A percentile compares a stretch with the other conserved stretches of the same genome.
Conservation (phyloP, 352 stramenopile genomes). For the Phytophthora cajani region DNA sequence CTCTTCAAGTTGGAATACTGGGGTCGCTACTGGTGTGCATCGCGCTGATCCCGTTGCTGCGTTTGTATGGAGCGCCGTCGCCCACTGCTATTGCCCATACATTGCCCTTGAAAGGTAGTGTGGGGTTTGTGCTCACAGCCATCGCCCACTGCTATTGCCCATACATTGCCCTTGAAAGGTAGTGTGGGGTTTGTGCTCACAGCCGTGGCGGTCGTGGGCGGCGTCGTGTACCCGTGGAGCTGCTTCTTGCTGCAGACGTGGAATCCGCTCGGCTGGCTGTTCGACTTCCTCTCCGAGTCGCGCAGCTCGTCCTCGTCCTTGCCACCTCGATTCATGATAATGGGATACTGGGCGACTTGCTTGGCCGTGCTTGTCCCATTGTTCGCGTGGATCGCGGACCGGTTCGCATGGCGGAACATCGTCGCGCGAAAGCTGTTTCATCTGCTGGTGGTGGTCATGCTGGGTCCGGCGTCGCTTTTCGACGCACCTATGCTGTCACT, state of each 20-base stretch:
- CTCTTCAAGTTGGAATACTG: conserved; percentile 60
- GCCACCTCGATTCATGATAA: conserved; percentile 36
- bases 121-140: conserved; percentile 37
- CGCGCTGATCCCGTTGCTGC: conserved; percentile 49
- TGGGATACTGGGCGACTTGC: conserved; percentile 59
- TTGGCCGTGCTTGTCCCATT: conserved; percentile 60
- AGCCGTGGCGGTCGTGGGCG: conserved; percentile 31
- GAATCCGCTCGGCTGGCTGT: conserved; percentile 14
- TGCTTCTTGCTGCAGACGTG: conserved; percentile 56
- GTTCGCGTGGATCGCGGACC: conserved; percentile 42
- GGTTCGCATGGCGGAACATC: conserved; percentile 58
- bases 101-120: conserved; percentile 26
- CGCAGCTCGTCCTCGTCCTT: conserved; percentile 4
- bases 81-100: conserved; percentile 40
- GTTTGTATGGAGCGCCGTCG: conserved; percentile 42
- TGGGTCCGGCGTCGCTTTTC: conserved; percentile 59
- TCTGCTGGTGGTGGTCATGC: conserved; percentile 69
- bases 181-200: conserved; percentile 35
- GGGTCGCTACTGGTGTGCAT: conserved; percentile 49
- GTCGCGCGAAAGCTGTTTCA: conserved; percentile 81
- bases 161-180: too few species aligned
- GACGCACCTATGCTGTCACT: conserved; percentile 62
- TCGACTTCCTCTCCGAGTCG: conserved; percentile 44
- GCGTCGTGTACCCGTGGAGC: conserved; percentile 61
- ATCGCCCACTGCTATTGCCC: too few species aligned